Evolutionary conservation across 2,329 filamentous ascomycete genomes (phyloP).

Genomic region (Aureobasidium pullulans): DNA sequence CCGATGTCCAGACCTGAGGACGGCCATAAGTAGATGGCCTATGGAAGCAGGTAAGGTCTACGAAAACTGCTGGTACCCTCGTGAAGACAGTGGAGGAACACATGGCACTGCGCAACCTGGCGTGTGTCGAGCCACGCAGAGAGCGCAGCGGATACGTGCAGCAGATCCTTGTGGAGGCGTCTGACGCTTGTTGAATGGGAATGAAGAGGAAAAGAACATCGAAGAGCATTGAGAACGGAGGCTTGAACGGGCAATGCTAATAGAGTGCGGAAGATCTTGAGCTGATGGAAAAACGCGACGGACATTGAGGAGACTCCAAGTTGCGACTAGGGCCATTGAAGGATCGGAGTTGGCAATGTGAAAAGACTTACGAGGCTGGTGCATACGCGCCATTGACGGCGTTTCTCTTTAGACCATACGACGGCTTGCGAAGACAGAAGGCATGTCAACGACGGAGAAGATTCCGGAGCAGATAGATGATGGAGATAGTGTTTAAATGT

Average conservation of each 20-base stretch:
- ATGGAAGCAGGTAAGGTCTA: not conserved
- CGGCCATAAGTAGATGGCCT: not conserved
- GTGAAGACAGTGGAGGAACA: not conserved
- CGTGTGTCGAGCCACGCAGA: conserved; percentile 4
- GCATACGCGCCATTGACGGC: not conserved
- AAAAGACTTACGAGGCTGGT: conserved; percentile 8
- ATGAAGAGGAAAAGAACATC: not conserved
- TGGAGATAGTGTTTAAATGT: not conserved
- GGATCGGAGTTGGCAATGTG: not conserved
- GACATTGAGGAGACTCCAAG: not conserved
- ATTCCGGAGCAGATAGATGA: not conserved
- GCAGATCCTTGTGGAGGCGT: not conserved
- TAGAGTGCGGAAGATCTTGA: not conserved
- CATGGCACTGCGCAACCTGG: conserved; percentile 10
- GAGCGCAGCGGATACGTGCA: conserved; percentile 10
- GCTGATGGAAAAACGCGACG: not conserved
- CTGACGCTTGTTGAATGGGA: not conserved
- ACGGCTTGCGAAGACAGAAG: not conserved
- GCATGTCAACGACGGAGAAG: not conserved
- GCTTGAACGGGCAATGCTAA: not conserved
- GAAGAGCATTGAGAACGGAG: not conserved
- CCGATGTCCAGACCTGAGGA: not conserved
- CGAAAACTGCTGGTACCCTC: not conserved
- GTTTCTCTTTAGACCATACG: not conserved
- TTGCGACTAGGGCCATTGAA: not conserved